A percentile compares a stretch with the other conserved stretches of the same genome.
phyloP scores from a whole-genome alignment of 2,329 filamentous ascomycete species.

The Cytospora schulzeri region DNA sequence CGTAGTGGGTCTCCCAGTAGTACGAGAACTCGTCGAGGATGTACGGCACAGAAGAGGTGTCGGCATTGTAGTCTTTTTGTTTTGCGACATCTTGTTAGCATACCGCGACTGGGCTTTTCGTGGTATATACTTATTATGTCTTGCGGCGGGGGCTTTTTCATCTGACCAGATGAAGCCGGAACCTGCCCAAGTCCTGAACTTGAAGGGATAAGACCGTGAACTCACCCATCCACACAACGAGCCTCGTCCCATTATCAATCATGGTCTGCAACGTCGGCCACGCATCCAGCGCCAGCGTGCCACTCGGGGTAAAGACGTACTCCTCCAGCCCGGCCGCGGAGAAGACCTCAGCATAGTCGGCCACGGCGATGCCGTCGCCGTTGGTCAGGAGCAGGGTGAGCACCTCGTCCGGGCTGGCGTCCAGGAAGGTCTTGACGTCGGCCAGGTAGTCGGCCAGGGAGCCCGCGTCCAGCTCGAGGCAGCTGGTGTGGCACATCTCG shows the following conservation, averaged over 20 bases:
- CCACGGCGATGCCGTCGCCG: constrained; percentile 57
- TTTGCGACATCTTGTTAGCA: constrained; percentile 35
- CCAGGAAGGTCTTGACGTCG: constrained; percentile 62
- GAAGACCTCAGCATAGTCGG: constrained; percentile 58
- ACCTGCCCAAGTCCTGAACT: background rate
- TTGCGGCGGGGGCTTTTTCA: background rate
- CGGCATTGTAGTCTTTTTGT: constrained; percentile 67
- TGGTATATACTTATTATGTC: background rate
- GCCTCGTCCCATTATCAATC: constrained; percentile 62
- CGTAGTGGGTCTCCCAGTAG: constrained; percentile 66
- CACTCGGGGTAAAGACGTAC: constrained; percentile 57
- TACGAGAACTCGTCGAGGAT: constrained; percentile 66
- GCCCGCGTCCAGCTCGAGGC: constrained; percentile 61
- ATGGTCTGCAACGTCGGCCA: constrained; percentile 73
- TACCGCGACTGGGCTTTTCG: background rate
- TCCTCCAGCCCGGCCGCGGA: constrained; percentile 55
- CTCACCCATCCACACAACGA: constrained; percentile 72
- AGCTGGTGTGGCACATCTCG: constrained; percentile 67
- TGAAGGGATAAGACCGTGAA: background rate
- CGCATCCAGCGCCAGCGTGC: constrained; percentile 45
- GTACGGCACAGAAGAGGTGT: constrained; percentile 56
- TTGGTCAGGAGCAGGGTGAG: constrained; percentile 67
- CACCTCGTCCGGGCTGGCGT: constrained; percentile 60
- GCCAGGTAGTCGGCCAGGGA: constrained; percentile 56
- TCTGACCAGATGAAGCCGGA: background rate